Conservation (phyloP, 1,284 basidiomycete genomes). For the Naganishia liquefaciens region DNA sequence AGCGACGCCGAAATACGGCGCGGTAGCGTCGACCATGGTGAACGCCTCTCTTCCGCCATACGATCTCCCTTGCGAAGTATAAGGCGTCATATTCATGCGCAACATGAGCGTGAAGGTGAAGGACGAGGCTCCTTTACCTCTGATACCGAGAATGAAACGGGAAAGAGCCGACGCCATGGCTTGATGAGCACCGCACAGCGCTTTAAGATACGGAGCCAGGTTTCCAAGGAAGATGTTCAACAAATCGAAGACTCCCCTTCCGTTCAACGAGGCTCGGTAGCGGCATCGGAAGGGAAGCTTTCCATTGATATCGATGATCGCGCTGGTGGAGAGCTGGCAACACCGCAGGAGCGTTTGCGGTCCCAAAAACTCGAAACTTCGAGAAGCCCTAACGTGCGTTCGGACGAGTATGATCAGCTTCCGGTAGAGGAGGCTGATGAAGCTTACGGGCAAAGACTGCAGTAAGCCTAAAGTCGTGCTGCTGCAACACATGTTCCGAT, state of each 20-base stretch:
- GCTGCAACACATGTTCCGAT: background rate
- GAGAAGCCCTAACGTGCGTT: background rate
- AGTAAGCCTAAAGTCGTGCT: background rate
- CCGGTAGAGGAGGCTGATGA: constrained; percentile 4
- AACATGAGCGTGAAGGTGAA: constrained; percentile 3
- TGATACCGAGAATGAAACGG: constrained; percentile 19
- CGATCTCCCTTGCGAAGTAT: constrained; percentile 16
- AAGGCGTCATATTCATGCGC: constrained; percentile 15
- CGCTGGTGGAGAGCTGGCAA: no score
- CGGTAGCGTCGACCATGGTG: constrained; percentile 4
- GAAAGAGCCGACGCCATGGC: constrained; percentile 3
- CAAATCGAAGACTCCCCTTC: constrained; percentile 2
- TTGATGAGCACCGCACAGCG: constrained; percentile 9
- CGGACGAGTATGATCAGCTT: constrained; percentile 6
- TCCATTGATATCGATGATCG: no score
- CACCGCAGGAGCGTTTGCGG: background rate
- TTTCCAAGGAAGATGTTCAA: constrained; percentile 14
- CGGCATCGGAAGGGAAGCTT: background rate
- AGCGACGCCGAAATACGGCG: background rate
- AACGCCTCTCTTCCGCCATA: constrained; percentile 12
- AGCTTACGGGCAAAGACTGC: constrained; percentile 11
- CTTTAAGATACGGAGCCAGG: constrained; percentile 1
- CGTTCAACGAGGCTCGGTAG: background rate
- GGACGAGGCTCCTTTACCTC: background rate
- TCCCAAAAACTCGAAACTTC: background rate